These are phyloP conservation scores for Psilocybe subaeruginosa DNA, from an alignment of 768 basidiomycete species.

Conservation along the genomic window DNA sequence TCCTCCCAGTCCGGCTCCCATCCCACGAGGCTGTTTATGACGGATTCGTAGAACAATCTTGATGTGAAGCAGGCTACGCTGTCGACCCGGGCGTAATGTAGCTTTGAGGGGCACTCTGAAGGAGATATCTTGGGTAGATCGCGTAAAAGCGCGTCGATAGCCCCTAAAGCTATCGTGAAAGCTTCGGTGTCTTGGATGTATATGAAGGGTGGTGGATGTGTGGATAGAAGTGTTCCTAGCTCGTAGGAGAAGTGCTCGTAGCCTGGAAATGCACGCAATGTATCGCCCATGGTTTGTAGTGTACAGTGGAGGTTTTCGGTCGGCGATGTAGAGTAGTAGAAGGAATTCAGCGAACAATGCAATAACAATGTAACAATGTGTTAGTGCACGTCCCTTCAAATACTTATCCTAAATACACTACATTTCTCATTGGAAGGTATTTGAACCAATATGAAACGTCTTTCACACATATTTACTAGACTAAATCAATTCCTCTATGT, in stretches of 20 bases:
- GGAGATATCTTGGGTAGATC: conserved; percentile 19
- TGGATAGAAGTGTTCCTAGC: conserved; percentile 38
- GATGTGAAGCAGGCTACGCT: conserved; percentile 63
- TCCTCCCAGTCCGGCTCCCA: conserved; percentile 63
- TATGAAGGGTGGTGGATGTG: conserved; percentile 63
- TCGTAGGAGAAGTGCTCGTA: conserved; percentile 34
- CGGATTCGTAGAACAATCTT: conserved; percentile 66
- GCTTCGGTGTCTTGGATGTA: conserved; percentile 64
- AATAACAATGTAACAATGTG: no score
- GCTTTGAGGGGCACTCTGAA: conserved; percentile 24
- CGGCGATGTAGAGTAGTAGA: no score
- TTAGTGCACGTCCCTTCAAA: no score
- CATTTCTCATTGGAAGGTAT: no score
- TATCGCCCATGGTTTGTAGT: no score
- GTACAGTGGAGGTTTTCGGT: no score
- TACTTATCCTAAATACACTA: no score
- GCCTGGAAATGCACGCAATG: conserved; percentile 17
- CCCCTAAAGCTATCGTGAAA: conserved; percentile 44
- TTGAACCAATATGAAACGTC: no score
- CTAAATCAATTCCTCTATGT: no score
- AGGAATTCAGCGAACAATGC: no score
- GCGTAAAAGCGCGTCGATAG: conserved; percentile 42
- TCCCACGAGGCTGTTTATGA: conserved; percentile 60
- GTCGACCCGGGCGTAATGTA: conserved; percentile 52
- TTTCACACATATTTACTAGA: no score